These are phyloP conservation scores for Solanum hybrid DNA, from an alignment of 305 asterid species.

Conservation along the genomic window DNA sequence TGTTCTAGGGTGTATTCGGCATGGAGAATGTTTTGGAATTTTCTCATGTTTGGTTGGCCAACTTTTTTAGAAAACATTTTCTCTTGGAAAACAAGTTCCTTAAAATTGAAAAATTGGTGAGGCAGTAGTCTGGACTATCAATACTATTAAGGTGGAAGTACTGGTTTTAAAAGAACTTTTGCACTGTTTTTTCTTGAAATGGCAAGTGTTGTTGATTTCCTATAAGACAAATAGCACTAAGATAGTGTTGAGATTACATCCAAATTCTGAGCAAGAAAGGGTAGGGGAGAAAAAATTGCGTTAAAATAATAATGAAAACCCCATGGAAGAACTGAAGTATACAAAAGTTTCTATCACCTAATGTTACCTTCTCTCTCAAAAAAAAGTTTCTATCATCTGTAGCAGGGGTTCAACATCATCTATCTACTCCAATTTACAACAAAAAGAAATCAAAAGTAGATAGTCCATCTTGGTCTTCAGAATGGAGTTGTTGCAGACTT, in stretches of 20 bases:
- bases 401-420: not conserved
- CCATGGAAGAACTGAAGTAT: not conserved
- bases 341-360: not conserved
- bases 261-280: not conserved
- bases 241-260: not conserved
- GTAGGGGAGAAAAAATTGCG: not conserved
- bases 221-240: not conserved
- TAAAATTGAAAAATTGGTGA: not conserved
- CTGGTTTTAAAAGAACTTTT: not conserved
- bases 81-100: not conserved
- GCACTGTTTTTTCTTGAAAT: not conserved
- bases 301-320: not conserved
- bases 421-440: not conserved
- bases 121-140: not conserved
- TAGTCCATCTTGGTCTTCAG: not conserved
- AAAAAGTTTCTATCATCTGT: not conserved
- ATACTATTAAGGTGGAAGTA: not conserved
- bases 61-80: not conserved
- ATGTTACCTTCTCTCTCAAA: not conserved
- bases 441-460: not conserved
- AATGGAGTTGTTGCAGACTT: not conserved
- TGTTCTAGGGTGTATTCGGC: not conserved
- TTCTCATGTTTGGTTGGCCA: not conserved
- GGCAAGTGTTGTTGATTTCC: not conserved
- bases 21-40: not conserved